Evolutionary conservation across 768 basidiomycete genomes (phyloP), one percentile per base, ranked within the genome.

Genomic region (Coprinellus micaceus): DNA sequence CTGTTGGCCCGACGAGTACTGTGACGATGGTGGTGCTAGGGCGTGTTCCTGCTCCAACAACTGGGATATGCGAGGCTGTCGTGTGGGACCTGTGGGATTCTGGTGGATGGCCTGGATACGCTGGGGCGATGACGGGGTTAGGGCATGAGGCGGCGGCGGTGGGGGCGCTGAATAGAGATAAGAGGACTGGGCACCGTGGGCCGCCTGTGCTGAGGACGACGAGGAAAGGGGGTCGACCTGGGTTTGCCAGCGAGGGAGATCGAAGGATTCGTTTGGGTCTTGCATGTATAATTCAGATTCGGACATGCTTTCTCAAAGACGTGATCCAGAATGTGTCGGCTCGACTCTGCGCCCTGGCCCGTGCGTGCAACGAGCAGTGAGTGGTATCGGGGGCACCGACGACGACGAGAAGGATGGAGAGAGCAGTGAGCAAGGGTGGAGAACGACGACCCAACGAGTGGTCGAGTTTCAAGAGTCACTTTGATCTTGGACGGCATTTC

Each of bases 231-330:
- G 60, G 83, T 94, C 66, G 72, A 77, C 63, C 83, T 78, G 70
- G 78, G 85, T 61, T 77, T 73, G 85, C 87, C 81, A 83, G 82
- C 82, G 63, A 79, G 85, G 79, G 82, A 98, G 64, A 74, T 89
- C 88, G 74, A 89, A 91, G 74, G 82, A 83, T 77, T 90, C 88
- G 84, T 89, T 88, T 66, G 84, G 72, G 76, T 82, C 83, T 74
- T 79, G 77, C 78, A 89, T 88, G 82, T 85, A 87, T 58, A 85
- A 79, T 75, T 88, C 85, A 68, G 84, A 80, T 81, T 88, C 84
- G 66, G 85, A 86, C 85, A 88, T 88, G 71, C 65, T 69, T 69
- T 63, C 64, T 33, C 59, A 66, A 59, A 57, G 59, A 58, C 59
- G 47, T 49, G 47, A 49, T 49, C 26, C 26, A 30, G 47, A 49